Evolutionary conservation across 2,329 filamentous ascomycete genomes (phyloP).

Genomic region (Calonectria pauciramosa): DNA sequence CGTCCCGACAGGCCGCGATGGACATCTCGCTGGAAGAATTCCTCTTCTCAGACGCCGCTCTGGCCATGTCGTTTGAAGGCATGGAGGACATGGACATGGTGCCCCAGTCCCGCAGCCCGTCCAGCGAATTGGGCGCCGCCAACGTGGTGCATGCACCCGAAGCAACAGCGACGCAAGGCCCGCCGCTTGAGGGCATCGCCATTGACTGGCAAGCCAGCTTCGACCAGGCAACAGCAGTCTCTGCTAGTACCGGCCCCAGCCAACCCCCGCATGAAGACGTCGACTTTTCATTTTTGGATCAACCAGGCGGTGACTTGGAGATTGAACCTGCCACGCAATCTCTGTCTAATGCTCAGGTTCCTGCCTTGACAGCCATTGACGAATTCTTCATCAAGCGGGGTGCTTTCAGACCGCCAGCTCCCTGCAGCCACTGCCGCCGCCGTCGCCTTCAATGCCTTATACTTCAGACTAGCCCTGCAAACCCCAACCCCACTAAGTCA

Average conservation of each 20-base stretch:
- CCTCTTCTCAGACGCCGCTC: slow-evolving; percentile 35
- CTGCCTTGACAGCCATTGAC: slow-evolving; percentile 47
- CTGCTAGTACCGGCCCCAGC: not conserved
- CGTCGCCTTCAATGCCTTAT: slow-evolving; percentile 63
- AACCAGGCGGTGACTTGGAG: slow-evolving; percentile 28
- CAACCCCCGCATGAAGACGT: slow-evolving; percentile 17
- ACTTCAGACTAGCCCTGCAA: slow-evolving; percentile 59
- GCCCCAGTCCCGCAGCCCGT: slow-evolving; percentile 31
- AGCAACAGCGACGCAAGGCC: not conserved
- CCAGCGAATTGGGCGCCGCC: slow-evolving; percentile 22
- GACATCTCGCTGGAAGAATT: slow-evolving; percentile 44
- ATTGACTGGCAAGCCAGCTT: slow-evolving; percentile 42
- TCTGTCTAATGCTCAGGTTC: slow-evolving; percentile 1
- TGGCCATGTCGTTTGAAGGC: slow-evolving; percentile 36
- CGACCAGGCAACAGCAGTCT: slow-evolving; percentile 30
- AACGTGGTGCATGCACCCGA: not conserved
- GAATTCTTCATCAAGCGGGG: slow-evolving; percentile 57
- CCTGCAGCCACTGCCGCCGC: slow-evolving; percentile 60
- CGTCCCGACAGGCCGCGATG: slow-evolving; percentile 19
- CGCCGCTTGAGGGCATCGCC: not conserved
- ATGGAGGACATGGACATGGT: slow-evolving; percentile 22
- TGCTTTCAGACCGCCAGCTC: slow-evolving; percentile 56
- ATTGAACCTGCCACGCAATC: slow-evolving; percentile 19
- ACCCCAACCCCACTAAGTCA: slow-evolving; percentile 62
- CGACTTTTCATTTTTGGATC: slow-evolving; percentile 39